Evolutionary conservation across 2,329 filamentous ascomycete genomes (phyloP), one percentile per base, ranked within the genome.

Genomic region (Dactylellina drechsleri): DNA sequence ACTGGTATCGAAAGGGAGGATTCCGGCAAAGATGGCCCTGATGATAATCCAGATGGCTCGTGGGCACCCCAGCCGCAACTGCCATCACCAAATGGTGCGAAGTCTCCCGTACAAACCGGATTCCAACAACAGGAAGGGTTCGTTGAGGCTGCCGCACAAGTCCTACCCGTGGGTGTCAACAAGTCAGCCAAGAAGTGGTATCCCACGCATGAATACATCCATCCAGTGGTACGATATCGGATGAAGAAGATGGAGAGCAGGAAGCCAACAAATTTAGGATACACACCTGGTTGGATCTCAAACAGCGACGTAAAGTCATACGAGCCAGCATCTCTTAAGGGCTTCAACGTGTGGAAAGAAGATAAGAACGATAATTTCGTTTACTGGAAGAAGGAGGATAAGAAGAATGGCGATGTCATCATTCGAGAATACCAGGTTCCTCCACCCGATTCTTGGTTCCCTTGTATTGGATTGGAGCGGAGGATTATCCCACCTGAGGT

Each of bases 351-450:
- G 4, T 13, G 15, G 6, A 36, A 31, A 15, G 8, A 36, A 43
- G n/a, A 50, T 23, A n/a, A 49, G 20, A 40, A 7, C 2, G 58
- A 61, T 13, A 1, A 31, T 10, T 61, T 31, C 31, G 20, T 28
- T 6, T 61, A 61, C 13, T 61, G 58, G 58, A 61, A 61, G n/a
- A 61, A 49, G 13, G 43, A 49, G n/a, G 58, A 61, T 13, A 43
- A 58, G 18, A 45, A 43, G 18, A 36, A 50, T 3, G 58, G 58
- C 4, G 58, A 61, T 18, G 58, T 61, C 4, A 40, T 61, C 18
- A 36, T 61, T n/a, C 12, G 58, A 61, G 58, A 61, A 23, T 61
- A 61, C 13, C 58, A 61, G 58, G 49, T 61, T 18, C 58, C 58
- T 12, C 58, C 58, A 7, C 10, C 31, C 6, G 31, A 8, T 36